Percentiles rank a stretch among this genome's conserved stretches.
phyloP scores from a whole-genome alignment of 2,329 filamentous ascomycete genomes.

The Phaeosphaeriaceae sp. region DNA sequence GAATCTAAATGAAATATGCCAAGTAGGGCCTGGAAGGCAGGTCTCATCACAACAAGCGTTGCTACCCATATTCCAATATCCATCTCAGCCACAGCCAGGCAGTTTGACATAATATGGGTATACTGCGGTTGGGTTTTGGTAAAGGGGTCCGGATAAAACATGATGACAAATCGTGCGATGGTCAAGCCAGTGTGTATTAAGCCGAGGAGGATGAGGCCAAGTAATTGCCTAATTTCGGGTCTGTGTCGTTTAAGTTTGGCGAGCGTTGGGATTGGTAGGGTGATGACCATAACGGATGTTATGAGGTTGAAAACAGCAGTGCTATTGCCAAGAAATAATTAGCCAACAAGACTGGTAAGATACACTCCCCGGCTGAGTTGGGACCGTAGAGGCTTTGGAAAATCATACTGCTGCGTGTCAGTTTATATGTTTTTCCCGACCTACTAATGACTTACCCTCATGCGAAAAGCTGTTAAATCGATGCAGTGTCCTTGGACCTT shows the following conservation, averaged over 20 bases:
- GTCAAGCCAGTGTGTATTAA: conserved; percentile 9
- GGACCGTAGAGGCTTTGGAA: too few species aligned
- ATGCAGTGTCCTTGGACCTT: conserved; percentile 8
- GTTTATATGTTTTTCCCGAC: too few species aligned
- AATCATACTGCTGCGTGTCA: too few species aligned
- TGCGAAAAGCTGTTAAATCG: conserved; percentile 10
- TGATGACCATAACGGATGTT: conserved; percentile 11
- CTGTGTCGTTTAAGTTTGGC: conserved; percentile 11
- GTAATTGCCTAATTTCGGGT: conserved; percentile 11
- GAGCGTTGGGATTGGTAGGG: conserved; percentile 16
- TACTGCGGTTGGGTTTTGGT: conserved; percentile 16
- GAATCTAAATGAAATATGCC: conserved; percentile 2
- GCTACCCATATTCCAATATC: conserved; percentile 14
- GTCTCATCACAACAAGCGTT: conserved; percentile 16
- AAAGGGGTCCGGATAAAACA: conserved; percentile 13
- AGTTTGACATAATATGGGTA: conserved; percentile 13
- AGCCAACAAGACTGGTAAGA: background rate
- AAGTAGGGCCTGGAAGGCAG: conserved; percentile 8
- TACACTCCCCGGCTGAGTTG: too few species aligned
- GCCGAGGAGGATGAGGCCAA: conserved; percentile 12
- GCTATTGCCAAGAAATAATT: background rate
- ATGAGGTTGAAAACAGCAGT: conserved; percentile 14
- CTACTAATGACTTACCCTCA: conserved; percentile 5
- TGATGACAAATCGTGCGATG: conserved; percentile 15
- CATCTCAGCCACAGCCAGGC: conserved; percentile 14